Conservation (phyloP, 805 yeast species). For the Maudiozyma barnettii region DNA sequence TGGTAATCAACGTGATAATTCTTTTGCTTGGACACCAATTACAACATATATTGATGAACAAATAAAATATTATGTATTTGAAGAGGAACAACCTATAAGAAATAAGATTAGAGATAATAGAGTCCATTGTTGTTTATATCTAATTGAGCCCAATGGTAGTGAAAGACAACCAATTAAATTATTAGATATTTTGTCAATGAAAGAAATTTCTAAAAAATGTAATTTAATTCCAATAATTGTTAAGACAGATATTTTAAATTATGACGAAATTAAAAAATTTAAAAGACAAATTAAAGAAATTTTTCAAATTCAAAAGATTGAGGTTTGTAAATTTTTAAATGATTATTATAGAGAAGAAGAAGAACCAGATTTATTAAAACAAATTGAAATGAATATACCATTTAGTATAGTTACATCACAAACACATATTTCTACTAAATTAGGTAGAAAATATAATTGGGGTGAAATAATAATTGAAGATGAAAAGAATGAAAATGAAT, state of each 20-base stretch:
- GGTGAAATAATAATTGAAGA: slow-evolving; percentile 81
- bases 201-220: slow-evolving; percentile 57
- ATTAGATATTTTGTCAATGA: slow-evolving; percentile 66
- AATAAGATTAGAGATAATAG: slow-evolving; percentile 46
- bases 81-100: slow-evolving; percentile 69
- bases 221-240: slow-evolving; percentile 77
- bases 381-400: slow-evolving; percentile 36
- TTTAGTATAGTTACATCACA: slow-evolving; percentile 65
- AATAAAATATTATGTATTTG: slow-evolving; percentile 56
- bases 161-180: slow-evolving; percentile 42
- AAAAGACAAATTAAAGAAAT: slow-evolving; percentile 44
- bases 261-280: slow-evolving; percentile 43
- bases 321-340: slow-evolving; percentile 41
- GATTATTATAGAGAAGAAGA: slow-evolving; percentile 30
- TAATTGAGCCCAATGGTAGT: slow-evolving; percentile 45
- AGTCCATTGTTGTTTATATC: slow-evolving; percentile 80
- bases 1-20: slow-evolving; percentile 60
- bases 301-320: slow-evolving; percentile 46
- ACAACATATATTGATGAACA: slow-evolving; percentile 73
- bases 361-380: slow-evolving; percentile 28
- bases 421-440: slow-evolving; percentile 42
- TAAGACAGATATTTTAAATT: slow-evolving; percentile 62
- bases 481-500: slow-evolving; percentile 61
- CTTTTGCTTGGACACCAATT: slow-evolving; percentile 57
- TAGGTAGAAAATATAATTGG: slow-evolving; percentile 78